phyloP scores from a whole-genome alignment of 2,329 filamentous ascomycete genomes.

The Anisogramma anomala region DNA sequence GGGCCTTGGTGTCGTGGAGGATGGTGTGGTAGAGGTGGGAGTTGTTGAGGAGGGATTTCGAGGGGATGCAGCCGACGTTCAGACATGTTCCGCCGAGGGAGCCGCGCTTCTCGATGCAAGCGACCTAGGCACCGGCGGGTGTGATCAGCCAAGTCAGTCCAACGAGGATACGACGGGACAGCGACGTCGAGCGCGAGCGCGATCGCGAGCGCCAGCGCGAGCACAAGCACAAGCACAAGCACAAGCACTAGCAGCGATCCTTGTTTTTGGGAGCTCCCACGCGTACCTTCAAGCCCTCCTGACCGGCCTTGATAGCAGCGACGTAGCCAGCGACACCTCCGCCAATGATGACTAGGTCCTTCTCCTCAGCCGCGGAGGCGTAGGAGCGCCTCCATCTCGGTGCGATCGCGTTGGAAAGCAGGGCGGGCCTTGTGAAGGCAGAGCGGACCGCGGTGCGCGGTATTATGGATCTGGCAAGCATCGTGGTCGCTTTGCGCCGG shows the following conservation, averaged over 20 bases:
- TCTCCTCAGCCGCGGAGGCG: slow-evolving; percentile 61
- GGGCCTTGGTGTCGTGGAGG: slow-evolving; percentile 90
- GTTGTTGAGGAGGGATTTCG: slow-evolving; percentile 99
- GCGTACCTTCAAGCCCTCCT: slow-evolving; percentile 85
- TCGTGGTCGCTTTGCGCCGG: slow-evolving; percentile 20
- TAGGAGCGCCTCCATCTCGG: slow-evolving; percentile 47
- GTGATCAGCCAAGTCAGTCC: no score
- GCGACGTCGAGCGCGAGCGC: no score
- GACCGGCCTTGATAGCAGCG: slow-evolving; percentile 96
- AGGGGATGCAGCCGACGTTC: slow-evolving; percentile 98
- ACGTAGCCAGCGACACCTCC: slow-evolving; percentile 98
- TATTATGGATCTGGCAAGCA: slow-evolving; percentile 52
- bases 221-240: no score
- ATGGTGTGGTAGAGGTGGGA: slow-evolving; percentile 97
- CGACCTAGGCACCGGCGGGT: no score
- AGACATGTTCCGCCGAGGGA: slow-evolving; percentile 91
- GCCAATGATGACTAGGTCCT: slow-evolving; percentile 94
- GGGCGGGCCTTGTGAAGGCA: slow-evolving; percentile 30
- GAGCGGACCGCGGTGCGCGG: slow-evolving; percentile 45
- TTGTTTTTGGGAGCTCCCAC: no score
- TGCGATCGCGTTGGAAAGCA: slow-evolving; percentile 35
- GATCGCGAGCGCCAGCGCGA: no score
- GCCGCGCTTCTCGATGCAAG: slow-evolving; percentile 97
- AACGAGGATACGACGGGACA: no score
- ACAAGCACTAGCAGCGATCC: no score